Conservation (phyloP, 2,329 filamentous ascomycete species). For the Blastomyces silverae region DNA sequence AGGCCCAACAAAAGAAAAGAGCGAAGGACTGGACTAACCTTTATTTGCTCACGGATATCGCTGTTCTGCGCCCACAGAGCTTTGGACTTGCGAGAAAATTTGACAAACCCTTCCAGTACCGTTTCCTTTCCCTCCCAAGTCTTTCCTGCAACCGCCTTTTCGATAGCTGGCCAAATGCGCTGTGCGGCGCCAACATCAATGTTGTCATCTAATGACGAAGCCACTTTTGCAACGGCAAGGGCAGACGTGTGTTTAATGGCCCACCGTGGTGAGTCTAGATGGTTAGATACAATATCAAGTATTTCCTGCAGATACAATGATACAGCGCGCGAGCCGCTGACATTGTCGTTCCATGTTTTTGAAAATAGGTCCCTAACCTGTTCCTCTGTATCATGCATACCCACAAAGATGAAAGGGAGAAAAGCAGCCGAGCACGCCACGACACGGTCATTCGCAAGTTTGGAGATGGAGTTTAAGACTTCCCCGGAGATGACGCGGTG, state of each 20-base stretch:
- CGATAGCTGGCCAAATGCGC: constrained; percentile 72
- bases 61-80: constrained; percentile 52
- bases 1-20: constrained; percentile 11
- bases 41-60: constrained; percentile 60
- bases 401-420: constrained; percentile 82
- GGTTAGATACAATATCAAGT: constrained; percentile 56
- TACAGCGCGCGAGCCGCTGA: constrained; percentile 74
- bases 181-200: constrained; percentile 54
- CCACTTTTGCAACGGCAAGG: constrained; percentile 67
- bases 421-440: constrained; percentile 65
- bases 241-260: constrained; percentile 82
- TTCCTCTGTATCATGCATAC: constrained; percentile 75
- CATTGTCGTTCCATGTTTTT: constrained; percentile 84
- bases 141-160: constrained; percentile 76
- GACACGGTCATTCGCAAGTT: constrained; percentile 84
- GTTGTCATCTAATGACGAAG: constrained; percentile 55
- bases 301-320: constrained; percentile 82
- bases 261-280: constrained; percentile 79
- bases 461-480: constrained; percentile 73
- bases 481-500: constrained; percentile 72
- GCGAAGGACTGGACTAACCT: constrained; percentile 44
- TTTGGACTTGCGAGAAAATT: constrained; percentile 62
- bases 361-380: constrained; percentile 72
- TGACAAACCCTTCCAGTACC: constrained; percentile 70
- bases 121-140: constrained; percentile 90